Conservation (phyloP, 179 eudicot species). For the Heliamphora pulchella region DNA sequence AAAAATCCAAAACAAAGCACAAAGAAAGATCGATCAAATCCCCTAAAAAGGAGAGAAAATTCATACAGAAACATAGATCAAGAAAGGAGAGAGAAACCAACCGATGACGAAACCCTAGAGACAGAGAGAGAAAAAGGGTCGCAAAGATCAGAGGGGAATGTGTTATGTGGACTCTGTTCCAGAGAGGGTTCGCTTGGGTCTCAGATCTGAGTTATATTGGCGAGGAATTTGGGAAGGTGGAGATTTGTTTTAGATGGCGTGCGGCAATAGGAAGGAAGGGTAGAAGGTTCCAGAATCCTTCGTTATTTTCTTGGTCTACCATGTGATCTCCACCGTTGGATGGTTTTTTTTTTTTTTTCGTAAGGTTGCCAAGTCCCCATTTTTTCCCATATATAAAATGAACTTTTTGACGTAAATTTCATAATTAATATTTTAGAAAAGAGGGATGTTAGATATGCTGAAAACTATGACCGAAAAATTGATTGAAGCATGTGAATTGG, state of each 20-base stretch:
- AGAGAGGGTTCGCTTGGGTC: background rate
- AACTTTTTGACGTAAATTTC: too few relatives aligned
- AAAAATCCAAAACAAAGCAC: background rate
- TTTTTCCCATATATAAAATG: too few relatives aligned
- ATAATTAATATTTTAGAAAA: too few relatives aligned
- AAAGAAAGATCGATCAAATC: background rate
- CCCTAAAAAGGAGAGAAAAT: background rate
- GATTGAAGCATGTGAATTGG: too few relatives aligned
- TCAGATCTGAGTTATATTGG: background rate
- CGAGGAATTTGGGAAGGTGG: slow-evolving; percentile 4
- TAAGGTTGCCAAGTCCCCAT: too few relatives aligned
- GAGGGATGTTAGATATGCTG: too few relatives aligned
- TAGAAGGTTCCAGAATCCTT: slow-evolving; percentile 4
- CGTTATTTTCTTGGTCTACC: background rate
- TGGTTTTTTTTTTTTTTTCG: too few relatives aligned
- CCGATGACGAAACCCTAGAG: slow-evolving; percentile 16
- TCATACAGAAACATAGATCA: background rate
- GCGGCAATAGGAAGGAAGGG: background rate
- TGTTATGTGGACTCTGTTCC: background rate
- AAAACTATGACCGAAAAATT: too few relatives aligned
- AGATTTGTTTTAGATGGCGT: background rate
- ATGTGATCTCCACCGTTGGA: background rate
- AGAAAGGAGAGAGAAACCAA: background rate
- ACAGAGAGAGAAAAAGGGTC: background rate
- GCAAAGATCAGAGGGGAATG: background rate